Evolutionary conservation across 2,329 filamentous ascomycete genomes (phyloP), one percentile per base, ranked within the genome.

Genomic region (Pezicula carpinea): DNA sequence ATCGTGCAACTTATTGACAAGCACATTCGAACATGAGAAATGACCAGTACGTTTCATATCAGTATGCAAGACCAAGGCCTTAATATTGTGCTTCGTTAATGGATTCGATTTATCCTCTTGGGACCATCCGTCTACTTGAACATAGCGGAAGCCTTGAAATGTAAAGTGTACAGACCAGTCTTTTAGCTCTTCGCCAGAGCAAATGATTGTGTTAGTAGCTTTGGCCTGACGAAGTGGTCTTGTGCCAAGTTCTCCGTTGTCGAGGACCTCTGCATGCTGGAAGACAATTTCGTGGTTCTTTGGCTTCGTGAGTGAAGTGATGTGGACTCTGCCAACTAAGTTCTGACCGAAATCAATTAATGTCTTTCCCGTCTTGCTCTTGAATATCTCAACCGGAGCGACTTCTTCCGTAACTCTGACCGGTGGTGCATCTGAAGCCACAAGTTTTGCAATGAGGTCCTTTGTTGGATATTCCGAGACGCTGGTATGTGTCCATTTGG

Each of bases 291-390:
- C 64, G 3, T 66, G 62, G 1, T 69, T 69, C 2, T 55, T 53
- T 0, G 63, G 59, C 1, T 64, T 69, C 39, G 51, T 52, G 2
- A 72, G 71, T 52, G 2, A 71, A 66, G 50, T 72, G 68, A 72
- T 45, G 3, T 54, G 51, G 2, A 71, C 40, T 44, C 63, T 61
- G 3, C 70, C 70, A 3, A 70, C 69, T 0, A 72, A 52, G 46
- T 72, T 72, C 48, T 72, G 69, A 5, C 70, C 69, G 46, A 73
- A 71, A 48, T 72, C 69, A 10, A 73, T 35, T 6, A 71, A 53
- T 0, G 59, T 66, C 47, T 68, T 69, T 2, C 67, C 65, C 3
- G 60, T 62, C 17, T 44, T 42, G 0, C 68, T 57, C 49, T 51
- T 59, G 11, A 65, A 64, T 29, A 67, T 61, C 11, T 52, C 39